Evolutionary conservation across 805 yeast genomes (phyloP).

Genomic region (Saccharomycopsis vini): DNA sequence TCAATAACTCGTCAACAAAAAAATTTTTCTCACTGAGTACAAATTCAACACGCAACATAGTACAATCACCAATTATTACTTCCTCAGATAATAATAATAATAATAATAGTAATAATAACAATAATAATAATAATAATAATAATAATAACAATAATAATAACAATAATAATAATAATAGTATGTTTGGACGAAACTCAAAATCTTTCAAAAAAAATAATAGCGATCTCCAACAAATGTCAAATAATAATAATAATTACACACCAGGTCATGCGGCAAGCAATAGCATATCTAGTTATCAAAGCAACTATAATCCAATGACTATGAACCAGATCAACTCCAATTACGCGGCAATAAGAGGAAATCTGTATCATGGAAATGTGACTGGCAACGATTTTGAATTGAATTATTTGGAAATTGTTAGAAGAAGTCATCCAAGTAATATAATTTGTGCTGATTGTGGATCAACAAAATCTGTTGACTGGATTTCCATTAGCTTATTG

Average conservation of each 20-base stretch:
- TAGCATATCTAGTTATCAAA: too few relatives aligned
- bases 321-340: slow-evolving; percentile 4
- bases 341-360: slow-evolving; percentile 2
- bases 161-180: background rate
- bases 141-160: background rate
- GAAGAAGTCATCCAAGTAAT: slow-evolving; percentile 43
- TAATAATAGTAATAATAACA: background rate
- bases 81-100: background rate
- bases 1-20: too few relatives aligned
- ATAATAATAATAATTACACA: background rate
- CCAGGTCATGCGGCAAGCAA: too few relatives aligned
- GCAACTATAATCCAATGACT: slow-evolving; percentile 1
- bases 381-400: slow-evolving; percentile 1
- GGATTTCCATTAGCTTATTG: slow-evolving; percentile 74
- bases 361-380: background rate
- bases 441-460: slow-evolving; percentile 74
- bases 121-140: background rate
- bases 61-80: too few relatives aligned
- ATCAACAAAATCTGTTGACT: slow-evolving; percentile 55
- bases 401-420: slow-evolving; percentile 22
- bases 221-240: background rate
- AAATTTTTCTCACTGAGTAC: slow-evolving; percentile 1
- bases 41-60: background rate
- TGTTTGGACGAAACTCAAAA: slow-evolving; percentile 13
- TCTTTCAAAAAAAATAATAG: slow-evolving; percentile 1